A percentile compares a stretch with the other conserved stretches of the same genome.
Evolutionary conservation across 2,329 filamentous ascomycete genomes (phyloP).

Genomic region (Fusarium coffeatum): DNA sequence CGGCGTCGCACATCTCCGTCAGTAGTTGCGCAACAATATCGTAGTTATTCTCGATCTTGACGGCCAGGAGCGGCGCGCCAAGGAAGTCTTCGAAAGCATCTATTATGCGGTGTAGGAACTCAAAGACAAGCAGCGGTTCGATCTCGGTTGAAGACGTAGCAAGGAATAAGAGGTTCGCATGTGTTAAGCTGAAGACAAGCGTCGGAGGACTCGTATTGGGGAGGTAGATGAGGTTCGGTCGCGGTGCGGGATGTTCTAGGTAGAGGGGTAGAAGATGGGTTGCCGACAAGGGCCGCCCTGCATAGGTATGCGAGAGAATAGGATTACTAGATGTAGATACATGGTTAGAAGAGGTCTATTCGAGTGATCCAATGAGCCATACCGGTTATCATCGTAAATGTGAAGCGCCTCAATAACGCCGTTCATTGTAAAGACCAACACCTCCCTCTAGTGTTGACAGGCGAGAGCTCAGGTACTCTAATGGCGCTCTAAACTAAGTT

Average conservation of each 20-base stretch:
- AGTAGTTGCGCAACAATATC: constrained; percentile 94
- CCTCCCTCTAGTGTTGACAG: constrained; percentile 42
- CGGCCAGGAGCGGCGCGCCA: constrained; percentile 84
- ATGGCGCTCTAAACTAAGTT: not conserved
- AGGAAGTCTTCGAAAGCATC: constrained; percentile 96
- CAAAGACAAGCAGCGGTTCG: constrained; percentile 88
- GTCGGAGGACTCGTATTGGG: constrained; percentile 85
- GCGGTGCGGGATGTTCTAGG: constrained; percentile 81
- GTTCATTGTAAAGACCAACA: constrained; percentile 70
- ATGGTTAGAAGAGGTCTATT: constrained; percentile 39
- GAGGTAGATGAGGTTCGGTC: constrained; percentile 88
- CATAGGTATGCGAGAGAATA: constrained; percentile 90
- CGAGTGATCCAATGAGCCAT: constrained; percentile 28
- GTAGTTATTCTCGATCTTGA: constrained; percentile 89
- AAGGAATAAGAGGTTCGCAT: constrained; percentile 88
- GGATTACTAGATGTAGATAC: constrained; percentile 68
- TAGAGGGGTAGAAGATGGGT: constrained; percentile 85
- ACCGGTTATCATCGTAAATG: constrained; percentile 97
- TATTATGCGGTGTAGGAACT: constrained; percentile 93
- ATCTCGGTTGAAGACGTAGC: constrained; percentile 87
- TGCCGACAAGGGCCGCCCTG: constrained; percentile 81
- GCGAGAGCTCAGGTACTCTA: constrained; percentile 6
- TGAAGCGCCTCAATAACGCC: constrained; percentile 94
- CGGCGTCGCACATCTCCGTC: constrained; percentile 96
- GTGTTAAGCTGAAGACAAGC: constrained; percentile 86